phyloP scores from a whole-genome alignment of 805 yeast genomes.

The Yarrowia sp. region DNA sequence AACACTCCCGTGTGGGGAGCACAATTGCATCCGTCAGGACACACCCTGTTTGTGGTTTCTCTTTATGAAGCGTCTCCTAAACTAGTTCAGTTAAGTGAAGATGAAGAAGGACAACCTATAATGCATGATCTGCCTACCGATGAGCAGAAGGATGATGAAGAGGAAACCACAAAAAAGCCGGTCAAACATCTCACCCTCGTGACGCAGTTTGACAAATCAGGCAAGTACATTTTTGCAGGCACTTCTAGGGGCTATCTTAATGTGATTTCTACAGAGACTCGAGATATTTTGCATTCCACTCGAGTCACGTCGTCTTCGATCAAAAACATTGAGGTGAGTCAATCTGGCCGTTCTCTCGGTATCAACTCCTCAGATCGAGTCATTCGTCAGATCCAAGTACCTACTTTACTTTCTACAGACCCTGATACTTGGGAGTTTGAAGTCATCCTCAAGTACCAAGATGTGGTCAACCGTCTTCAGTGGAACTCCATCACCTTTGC shows the following conservation, averaged over 20 bases:
- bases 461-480: constrained; percentile 83
- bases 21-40: constrained; percentile 59
- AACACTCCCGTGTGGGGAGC: constrained; percentile 80
- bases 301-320: constrained; percentile 74
- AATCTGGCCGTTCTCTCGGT: constrained; percentile 55
- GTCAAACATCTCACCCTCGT: constrained; percentile 57
- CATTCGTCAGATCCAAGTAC: constrained; percentile 47
- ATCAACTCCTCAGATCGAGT: constrained; percentile 49
- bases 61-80: constrained; percentile 68
- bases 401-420: constrained; percentile 47
- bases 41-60: constrained; percentile 62
- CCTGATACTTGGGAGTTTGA: constrained; percentile 61
- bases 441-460: constrained; percentile 83
- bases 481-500: constrained; percentile 86
- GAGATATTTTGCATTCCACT: constrained; percentile 55
- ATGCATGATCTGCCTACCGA: constrained; percentile 33
- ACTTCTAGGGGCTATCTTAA: constrained; percentile 82
- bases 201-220: constrained; percentile 60
- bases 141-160: constrained; percentile 4
- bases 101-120: constrained; percentile 45
- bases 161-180: constrained; percentile 37
- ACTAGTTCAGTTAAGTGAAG: constrained; percentile 51
- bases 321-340: constrained; percentile 75
- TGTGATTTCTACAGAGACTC: constrained; percentile 49
- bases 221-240: constrained; percentile 69